Evolutionary conservation across 2,329 filamentous ascomycete species (phyloP), one percentile per base, ranked within the genome.

Genomic region (Tolypocladium ovalisporum): DNA sequence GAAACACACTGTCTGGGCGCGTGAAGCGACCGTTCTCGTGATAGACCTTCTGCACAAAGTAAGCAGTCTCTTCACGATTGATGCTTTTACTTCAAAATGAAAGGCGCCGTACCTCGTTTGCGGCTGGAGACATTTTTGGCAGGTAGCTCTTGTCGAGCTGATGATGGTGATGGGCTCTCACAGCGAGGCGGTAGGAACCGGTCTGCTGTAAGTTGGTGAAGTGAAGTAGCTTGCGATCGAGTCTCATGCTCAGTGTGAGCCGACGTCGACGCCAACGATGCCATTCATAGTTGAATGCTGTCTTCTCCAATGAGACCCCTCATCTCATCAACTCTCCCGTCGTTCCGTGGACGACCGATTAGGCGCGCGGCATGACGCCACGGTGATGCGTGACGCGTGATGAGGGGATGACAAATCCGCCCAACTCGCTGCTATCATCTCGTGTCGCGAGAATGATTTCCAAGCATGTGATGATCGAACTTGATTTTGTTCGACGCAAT

Each of bases 1-100:
- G 80, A 64, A 86, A 87, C 1, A 70, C 67, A 54, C 80, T 81
- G 44, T 75, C 72, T 59, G 78, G 78, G 22, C 81, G 76, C 2
- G 75, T 71, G 63, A 83, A 84, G 15, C 76, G 73, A 13, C 80
- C 81, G 59, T 80, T 76, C 15, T 73, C 66, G 55, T 65, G 63
- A 47, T 60, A 62, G 4, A n/a, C 8, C 52, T 27, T 39, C 22
- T 54, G 22, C 44, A 17, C 1, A 51, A n/a, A 9, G 17, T 51
- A 9, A 29, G 44, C 24, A 27, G 15, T 29, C 27, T 19, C 6
- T 19, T 32, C 22, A 27, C 4, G 27, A 10, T 13, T 15, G 13
- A 47, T 9, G 1, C 6, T 27, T n/a, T 13, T 13, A 29, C 7
- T 27, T 29, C 8, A 34, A 34, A 0, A 32, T 8, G 27, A 34